Conservation (phyloP, 2,329 filamentous ascomycete genomes). For the Apiospora arundinis region DNA sequence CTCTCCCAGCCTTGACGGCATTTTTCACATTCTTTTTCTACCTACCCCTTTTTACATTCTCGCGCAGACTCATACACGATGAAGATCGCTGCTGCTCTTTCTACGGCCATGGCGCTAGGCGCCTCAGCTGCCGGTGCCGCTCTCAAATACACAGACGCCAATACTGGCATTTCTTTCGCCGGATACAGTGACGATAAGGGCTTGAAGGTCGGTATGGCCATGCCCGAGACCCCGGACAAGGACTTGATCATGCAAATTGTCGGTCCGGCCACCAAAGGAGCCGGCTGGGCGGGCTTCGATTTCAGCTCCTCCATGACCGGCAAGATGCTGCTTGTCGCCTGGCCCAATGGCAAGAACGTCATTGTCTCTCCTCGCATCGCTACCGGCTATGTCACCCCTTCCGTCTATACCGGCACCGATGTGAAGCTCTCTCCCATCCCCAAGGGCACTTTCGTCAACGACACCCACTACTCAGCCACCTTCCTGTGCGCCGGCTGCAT, state of each 20-base stretch:
- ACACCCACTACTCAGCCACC: constrained; percentile 59
- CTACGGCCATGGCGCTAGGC: constrained; percentile 31
- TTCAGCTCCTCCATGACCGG: constrained; percentile 54
- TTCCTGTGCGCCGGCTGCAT: constrained; percentile 58
- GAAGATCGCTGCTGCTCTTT: constrained; percentile 31
- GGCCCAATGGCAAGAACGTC: constrained; percentile 53
- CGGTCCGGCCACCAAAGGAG: constrained; percentile 45
- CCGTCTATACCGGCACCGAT: constrained; percentile 48
- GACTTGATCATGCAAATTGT: constrained; percentile 64
- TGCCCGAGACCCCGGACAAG: constrained; percentile 53
- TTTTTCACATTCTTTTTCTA: constrained; percentile 6
- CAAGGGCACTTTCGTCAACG: constrained; percentile 58
- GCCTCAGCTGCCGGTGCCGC: constrained; percentile 27
- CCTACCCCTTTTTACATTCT: constrained; percentile 21
- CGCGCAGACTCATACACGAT: constrained; percentile 26
- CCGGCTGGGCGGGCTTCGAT: constrained; percentile 56
- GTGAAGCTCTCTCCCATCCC: constrained; percentile 52
- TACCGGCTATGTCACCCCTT: constrained; percentile 53
- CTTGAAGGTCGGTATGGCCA: constrained; percentile 56
- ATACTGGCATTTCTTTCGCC: constrained; percentile 54
- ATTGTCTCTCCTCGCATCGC: constrained; percentile 38
- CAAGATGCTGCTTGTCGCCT: constrained; percentile 55
- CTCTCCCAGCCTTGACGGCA: constrained; percentile 26
- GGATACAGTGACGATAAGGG: constrained; percentile 42
- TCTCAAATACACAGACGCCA: constrained; percentile 46